Conservation (phyloP, 2,329 filamentous ascomycete genomes). For the Fusarium sp. region DNA sequence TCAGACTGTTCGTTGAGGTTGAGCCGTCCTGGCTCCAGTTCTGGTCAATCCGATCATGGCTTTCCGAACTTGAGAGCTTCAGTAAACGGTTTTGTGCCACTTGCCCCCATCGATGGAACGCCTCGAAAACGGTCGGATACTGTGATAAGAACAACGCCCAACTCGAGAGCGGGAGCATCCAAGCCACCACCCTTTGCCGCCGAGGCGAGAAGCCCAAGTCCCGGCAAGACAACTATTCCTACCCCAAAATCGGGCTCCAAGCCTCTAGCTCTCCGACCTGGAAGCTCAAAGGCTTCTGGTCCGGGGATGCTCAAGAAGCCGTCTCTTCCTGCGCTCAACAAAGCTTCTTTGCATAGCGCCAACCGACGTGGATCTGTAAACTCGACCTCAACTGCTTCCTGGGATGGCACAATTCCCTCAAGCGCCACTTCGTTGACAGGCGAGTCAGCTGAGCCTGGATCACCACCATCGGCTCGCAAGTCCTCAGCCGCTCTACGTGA, state of each 20-base stretch:
- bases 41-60: slow-evolving; percentile 56
- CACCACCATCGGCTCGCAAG: slow-evolving; percentile 59
- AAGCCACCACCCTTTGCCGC: slow-evolving; percentile 41
- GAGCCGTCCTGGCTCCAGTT: slow-evolving; percentile 67
- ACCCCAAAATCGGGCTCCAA: slow-evolving; percentile 59
- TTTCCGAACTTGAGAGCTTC: slow-evolving; percentile 57
- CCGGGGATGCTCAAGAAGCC: slow-evolving; percentile 67
- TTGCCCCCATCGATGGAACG: slow-evolving; percentile 58
- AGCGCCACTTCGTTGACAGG: slow-evolving; percentile 25
- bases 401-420: slow-evolving; percentile 49
- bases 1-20: slow-evolving; percentile 68
- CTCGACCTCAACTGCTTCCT: slow-evolving; percentile 33
- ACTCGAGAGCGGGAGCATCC: slow-evolving; percentile 39
- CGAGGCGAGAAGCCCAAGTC: slow-evolving; percentile 52
- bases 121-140: slow-evolving; percentile 51
- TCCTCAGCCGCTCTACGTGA: slow-evolving; percentile 86
- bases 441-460: slow-evolving; percentile 26
- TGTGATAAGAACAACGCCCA: slow-evolving; percentile 40
- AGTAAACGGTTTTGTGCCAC: slow-evolving; percentile 56
- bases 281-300: slow-evolving; percentile 64
- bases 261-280: slow-evolving; percentile 57
- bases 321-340: slow-evolving; percentile 56
- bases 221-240: slow-evolving; percentile 50
- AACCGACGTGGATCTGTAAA: slow-evolving; percentile 28
- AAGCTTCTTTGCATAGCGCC: slow-evolving; percentile 27